Evolutionary conservation across 805 yeast species (phyloP).

Genomic region (Komagataella populi): DNA sequence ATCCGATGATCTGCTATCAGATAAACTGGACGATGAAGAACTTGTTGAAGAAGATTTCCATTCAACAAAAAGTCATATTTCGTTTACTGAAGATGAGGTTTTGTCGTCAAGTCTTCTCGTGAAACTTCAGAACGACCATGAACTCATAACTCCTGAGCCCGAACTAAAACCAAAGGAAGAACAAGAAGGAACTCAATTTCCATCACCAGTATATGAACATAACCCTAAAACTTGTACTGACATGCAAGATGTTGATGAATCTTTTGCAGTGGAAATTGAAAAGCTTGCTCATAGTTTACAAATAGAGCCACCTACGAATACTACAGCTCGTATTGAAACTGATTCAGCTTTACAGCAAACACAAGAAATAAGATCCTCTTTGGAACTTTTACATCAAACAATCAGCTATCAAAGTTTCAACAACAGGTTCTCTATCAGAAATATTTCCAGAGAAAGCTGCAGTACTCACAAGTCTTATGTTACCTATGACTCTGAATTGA

Average conservation of each 20-base stretch:
- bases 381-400: background rate
- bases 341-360: background rate
- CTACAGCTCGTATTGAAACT: background rate
- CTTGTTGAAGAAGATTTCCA: conserved; percentile 3
- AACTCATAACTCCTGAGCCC: background rate
- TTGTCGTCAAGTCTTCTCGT: background rate
- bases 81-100: background rate
- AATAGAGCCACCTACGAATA: background rate
- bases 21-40: conserved; percentile 1
- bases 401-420: background rate
- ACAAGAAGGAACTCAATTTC: background rate
- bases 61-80: background rate
- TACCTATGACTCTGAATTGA: conserved; percentile 46
- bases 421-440: conserved; percentile 12
- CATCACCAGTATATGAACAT: background rate
- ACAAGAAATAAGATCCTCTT: background rate
- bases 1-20: background rate
- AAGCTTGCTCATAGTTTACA: background rate
- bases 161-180: background rate
- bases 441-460: conserved; percentile 21
- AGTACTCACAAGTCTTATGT: conserved; percentile 36
- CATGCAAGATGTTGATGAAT: background rate
- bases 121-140: background rate
- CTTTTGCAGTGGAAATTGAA: background rate
- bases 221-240: background rate